Evolutionary conservation across 768 basidiomycete species (phyloP).

Genomic region (Suillus plorans): DNA sequence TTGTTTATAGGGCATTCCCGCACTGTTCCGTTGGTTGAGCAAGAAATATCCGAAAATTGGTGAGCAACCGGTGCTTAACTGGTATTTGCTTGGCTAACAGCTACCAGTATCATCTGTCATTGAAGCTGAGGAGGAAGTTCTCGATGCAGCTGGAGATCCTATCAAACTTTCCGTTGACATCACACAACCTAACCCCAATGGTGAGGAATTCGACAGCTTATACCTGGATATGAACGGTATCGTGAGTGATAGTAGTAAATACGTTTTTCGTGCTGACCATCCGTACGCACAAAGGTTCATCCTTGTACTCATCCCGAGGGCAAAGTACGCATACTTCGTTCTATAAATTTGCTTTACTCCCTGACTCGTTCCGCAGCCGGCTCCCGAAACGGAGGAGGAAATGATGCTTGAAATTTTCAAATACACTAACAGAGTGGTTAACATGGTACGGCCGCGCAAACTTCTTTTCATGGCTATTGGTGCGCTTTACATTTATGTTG

Average conservation of each 20-base stretch:
- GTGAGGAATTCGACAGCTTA: constrained; percentile 90
- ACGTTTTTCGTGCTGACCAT: constrained; percentile 5
- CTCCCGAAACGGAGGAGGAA: constrained; percentile 96
- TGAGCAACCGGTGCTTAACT: constrained; percentile 34
- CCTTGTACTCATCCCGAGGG: constrained; percentile 99
- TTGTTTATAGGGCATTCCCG: constrained; percentile 83
- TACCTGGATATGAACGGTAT: constrained; percentile 99
- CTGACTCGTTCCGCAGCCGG: constrained; percentile 52
- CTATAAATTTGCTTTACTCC: not conserved
- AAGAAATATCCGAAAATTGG: constrained; percentile 99
- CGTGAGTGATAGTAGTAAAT: constrained; percentile 44
- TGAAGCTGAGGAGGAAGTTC: constrained; percentile 80
- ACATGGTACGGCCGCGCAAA: constrained; percentile 94
- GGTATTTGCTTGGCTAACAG: constrained; percentile 1
- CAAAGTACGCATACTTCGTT: constrained; percentile 50
- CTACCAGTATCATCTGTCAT: constrained; percentile 67
- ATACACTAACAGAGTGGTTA: constrained; percentile 96
- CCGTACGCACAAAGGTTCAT: constrained; percentile 63
- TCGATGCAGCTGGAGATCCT: constrained; percentile 63
- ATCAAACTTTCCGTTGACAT: constrained; percentile 80
- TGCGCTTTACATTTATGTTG: constrained; percentile 34
- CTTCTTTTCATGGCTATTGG: constrained; percentile 98
- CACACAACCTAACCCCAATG: constrained; percentile 87
- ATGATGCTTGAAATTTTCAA: constrained; percentile 99
- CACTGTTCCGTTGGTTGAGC: constrained; percentile 97